Percentiles rank a stretch among this genome's conserved stretches.
Conservation (phyloP, 202 grass and related monocot genomes). For the Digitaria exilis region DNA sequence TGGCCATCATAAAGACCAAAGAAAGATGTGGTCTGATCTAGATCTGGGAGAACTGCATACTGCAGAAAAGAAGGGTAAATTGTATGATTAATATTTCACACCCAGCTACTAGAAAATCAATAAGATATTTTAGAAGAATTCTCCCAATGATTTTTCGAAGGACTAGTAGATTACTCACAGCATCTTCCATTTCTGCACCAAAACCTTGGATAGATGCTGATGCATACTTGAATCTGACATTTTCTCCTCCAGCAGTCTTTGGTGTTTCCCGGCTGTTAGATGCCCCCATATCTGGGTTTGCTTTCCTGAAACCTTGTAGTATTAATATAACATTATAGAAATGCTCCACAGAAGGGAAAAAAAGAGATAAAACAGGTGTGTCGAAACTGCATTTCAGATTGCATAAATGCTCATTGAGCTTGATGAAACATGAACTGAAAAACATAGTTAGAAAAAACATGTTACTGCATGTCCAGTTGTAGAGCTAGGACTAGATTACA, state of each 20-base stretch:
- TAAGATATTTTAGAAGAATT: background rate
- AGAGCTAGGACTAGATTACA: background rate
- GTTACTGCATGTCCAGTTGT: background rate
- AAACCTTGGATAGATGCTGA: slow-evolving; percentile 19
- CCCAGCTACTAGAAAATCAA: background rate
- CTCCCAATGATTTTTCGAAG: background rate
- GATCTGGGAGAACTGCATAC: slow-evolving; percentile 22
- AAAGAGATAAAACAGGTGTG: background rate
- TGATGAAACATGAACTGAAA: background rate
- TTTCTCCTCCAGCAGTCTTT: slow-evolving; percentile 8
- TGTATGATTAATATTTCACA: slow-evolving; percentile 20
- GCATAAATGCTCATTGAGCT: background rate
- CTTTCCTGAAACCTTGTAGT: slow-evolving; percentile 31
- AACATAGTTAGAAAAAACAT: background rate
- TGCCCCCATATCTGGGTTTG: slow-evolving; percentile 27
- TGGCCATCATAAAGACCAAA: slow-evolving; percentile 57
- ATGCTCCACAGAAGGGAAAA: background rate
- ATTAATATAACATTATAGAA: background rate
- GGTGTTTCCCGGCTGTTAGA: background rate
- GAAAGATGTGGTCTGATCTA: slow-evolving; percentile 39
- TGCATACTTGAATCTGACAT: slow-evolving; percentile 35
- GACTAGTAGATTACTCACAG: slow-evolving; percentile 32
- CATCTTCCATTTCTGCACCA: background rate
- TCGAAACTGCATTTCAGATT: background rate
- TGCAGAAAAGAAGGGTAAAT: slow-evolving; percentile 24